Percentiles rank a stretch among this genome's conserved stretches.
phyloP scores from a whole-genome alignment of 2,329 filamentous ascomycete species.

The Didymella pinodella region DNA sequence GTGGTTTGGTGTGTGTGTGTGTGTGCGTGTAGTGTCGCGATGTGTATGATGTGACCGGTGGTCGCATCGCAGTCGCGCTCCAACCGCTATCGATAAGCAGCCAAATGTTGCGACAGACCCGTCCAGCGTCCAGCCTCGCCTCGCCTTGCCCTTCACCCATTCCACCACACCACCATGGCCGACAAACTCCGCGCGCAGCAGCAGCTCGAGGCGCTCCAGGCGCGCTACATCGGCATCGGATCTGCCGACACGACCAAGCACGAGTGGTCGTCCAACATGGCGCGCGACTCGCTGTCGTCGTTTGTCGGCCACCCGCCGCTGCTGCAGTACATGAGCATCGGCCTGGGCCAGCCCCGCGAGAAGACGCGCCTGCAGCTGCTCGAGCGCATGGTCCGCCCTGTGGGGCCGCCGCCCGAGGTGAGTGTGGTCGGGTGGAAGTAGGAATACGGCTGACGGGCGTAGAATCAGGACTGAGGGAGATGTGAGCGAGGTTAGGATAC shows the following conservation, averaged over 20 bases:
- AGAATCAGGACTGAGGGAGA: conserved; percentile 16
- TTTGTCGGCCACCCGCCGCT: conserved; percentile 90
- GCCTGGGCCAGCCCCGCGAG: conserved; percentile 83
- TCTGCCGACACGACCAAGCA: conserved; percentile 96
- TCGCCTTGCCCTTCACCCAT: not conserved
- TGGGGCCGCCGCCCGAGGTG: conserved; percentile 71
- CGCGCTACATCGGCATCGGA: conserved; percentile 94
- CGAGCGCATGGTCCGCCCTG: conserved; percentile 73
- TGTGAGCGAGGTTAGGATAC: not conserved
- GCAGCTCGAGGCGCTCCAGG: conserved; percentile 95
- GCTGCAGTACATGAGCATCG: conserved; percentile 87
- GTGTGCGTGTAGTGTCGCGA: conserved; percentile 6
- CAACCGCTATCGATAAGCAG: conserved; percentile 12
- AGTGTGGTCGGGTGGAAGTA: conserved; percentile 12
- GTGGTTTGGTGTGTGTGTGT: not conserved
- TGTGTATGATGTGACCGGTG: not conserved
- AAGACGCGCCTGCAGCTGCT: conserved; percentile 82
- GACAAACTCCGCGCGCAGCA: conserved; percentile 98
- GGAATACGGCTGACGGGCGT: not conserved
- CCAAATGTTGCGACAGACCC: too few relatives aligned
- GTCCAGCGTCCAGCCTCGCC: not conserved
- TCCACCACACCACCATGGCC: conserved; percentile 63
- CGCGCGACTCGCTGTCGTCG: conserved; percentile 88
- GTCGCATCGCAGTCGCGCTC: conserved; percentile 8
- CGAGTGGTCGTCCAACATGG: conserved; percentile 96